These are phyloP conservation scores for Phaeosphaeria sp. DNA, from an alignment of 2,329 filamentous ascomycete genomes.

Conservation along the genomic window DNA sequence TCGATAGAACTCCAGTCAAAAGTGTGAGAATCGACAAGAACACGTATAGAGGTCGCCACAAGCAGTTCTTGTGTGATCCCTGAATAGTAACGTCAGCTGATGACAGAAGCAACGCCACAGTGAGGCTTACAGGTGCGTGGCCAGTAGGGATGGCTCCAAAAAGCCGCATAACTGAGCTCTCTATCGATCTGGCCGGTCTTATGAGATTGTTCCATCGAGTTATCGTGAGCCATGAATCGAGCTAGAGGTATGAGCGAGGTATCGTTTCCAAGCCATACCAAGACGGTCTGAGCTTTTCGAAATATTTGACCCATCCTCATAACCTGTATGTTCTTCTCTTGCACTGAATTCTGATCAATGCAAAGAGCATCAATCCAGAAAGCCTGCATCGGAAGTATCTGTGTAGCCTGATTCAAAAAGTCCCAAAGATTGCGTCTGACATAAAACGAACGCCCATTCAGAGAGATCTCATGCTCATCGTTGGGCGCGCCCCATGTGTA, in stretches of 20 bases:
- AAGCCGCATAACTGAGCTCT: not conserved
- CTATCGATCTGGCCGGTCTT: not conserved
- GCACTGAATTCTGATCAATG: not conserved
- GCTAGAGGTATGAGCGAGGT: not conserved
- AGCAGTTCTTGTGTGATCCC: not conserved
- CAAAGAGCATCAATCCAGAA: slow-evolving; percentile 2
- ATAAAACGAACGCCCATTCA: not conserved
- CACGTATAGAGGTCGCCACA: not conserved
- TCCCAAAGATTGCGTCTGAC: not conserved
- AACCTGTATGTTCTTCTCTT: not conserved
- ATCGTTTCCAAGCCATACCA: not conserved
- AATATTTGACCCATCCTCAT: not conserved
- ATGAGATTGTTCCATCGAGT: not conserved
- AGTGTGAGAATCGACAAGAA: not conserved
- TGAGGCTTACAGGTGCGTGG: not conserved
- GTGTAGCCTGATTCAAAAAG: not conserved
- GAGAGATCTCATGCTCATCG: not conserved
- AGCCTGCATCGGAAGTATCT: not conserved
- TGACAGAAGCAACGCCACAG: not conserved
- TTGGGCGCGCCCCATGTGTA: not conserved
- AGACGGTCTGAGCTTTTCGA: not conserved
- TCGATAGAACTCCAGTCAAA: not conserved
- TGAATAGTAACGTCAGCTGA: not conserved
- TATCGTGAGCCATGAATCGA: not conserved
- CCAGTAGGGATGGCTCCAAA: slow-evolving; percentile 1